phyloP scores from a whole-genome alignment of 306 rosid species.

The Phaseolus lunatus region DNA sequence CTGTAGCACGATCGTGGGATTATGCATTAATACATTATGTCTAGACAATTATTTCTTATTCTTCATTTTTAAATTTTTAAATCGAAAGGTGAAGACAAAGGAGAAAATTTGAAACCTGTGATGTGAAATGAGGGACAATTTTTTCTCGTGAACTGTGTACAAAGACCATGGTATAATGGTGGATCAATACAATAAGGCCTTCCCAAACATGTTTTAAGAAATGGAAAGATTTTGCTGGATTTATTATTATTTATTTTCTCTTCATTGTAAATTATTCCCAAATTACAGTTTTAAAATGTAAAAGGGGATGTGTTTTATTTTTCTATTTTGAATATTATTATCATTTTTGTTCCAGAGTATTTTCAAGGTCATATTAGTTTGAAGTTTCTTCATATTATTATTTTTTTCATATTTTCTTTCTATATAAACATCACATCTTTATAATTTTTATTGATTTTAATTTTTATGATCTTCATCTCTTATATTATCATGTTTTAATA shows the following conservation, averaged over 20 bases:
- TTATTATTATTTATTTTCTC: background rate
- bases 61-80: constrained; percentile 27
- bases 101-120: constrained; percentile 24
- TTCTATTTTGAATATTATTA: no score
- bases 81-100: background rate
- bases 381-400: no score
- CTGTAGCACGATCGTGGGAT: constrained; percentile 41
- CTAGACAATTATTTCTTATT: background rate
- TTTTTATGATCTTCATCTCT: no score
- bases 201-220: background rate
- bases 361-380: no score
- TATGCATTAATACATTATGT: constrained; percentile 34
- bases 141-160: constrained; percentile 10
- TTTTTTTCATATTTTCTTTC: no score
- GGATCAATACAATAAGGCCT: background rate
- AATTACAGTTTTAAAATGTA: background rate
- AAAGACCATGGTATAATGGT: constrained; percentile 26
- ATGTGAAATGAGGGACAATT: constrained; percentile 1
- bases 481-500: no score
- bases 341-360: no score
- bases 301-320: no score
- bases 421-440: no score
- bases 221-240: background rate
- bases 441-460: no score
- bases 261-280: background rate